Evolutionary conservation across 2,329 filamentous ascomycete genomes (phyloP), one percentile per base, ranked within the genome.

Genomic region (Tricladium varicosporioides): DNA sequence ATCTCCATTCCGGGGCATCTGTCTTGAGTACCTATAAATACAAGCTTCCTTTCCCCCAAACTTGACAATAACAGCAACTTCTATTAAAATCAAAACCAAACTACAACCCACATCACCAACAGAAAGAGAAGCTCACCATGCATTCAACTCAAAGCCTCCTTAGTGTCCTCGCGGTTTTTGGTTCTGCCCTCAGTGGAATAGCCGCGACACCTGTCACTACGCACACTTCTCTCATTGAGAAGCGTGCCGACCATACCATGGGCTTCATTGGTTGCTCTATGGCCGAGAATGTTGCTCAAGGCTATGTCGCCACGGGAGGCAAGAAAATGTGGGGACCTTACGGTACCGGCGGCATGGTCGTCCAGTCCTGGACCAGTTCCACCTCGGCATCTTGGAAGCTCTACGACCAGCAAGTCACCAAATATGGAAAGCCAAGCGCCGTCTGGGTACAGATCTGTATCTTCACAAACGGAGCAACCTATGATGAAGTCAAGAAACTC

Each of bases 181-280:
- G 46, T 18, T 22, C 18, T 31, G 15, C 15, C n/a, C 16, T 48
- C 16, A 32, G 11, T 18, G 19, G 18, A 5, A 18, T 32, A 48
- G 46, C 46, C 11, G 18, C 16, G n/a, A 40, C 22, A 27, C 22
- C 22, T 27, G 11, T 40, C 36, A 10, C 36, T n/a, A 10, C 5
- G n/a, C 11, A 2, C 36, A 40, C 5, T 10, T 11, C 10, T 4
- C 22, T 27, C 7, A 27, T 27, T 7, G 22, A 27, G 22, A 27
- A 27, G 22, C 22, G 22, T 27, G 36, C 36, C 36, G 36, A 40
- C 36, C 36, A n/a, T 18, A 27, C 46, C 4, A 48, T 48, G 46
- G 46, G 46, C 11, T 48, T 48, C 46, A 48, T 48, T 15, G 46
- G 46, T 18, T 48, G 46, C 46, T 48, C 46, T 7, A 48, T 48